phyloP scores from a whole-genome alignment of 495 filamentous ascomycete genomes.

The Hypoxylon trugodes region DNA sequence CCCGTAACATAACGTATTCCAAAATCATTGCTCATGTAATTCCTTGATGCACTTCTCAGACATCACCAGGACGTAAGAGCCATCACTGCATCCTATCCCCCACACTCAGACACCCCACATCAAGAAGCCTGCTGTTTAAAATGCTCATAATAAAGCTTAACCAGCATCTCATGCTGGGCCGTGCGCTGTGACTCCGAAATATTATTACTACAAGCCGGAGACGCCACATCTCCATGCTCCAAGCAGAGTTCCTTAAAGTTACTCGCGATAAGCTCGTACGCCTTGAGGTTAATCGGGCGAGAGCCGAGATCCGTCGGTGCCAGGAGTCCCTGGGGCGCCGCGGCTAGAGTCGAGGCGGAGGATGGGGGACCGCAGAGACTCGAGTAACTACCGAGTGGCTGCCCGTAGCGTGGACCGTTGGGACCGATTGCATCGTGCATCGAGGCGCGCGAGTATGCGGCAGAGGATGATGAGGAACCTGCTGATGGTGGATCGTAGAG shows the following conservation, averaged over 20 bases:
- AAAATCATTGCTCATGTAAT: too few species aligned
- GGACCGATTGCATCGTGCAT: slow-evolving; percentile 23
- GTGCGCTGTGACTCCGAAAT: slow-evolving; percentile 32
- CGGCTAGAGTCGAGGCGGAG: neutral
- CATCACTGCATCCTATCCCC: neutral
- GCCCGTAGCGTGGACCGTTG: slow-evolving; percentile 14
- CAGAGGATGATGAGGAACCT: slow-evolving; percentile 16
- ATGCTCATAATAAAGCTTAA: slow-evolving; percentile 33
- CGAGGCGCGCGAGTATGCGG: slow-evolving; percentile 5
- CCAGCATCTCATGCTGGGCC: slow-evolving; percentile 31
- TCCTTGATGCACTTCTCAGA: too few species aligned
- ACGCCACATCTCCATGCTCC: slow-evolving; percentile 5
- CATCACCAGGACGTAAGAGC: too few species aligned
- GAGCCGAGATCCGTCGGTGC: slow-evolving; percentile 17
- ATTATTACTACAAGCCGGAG: slow-evolving; percentile 5
- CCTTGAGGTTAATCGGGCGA: slow-evolving; percentile 25
- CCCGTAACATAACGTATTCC: too few species aligned
- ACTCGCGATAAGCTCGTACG: slow-evolving; percentile 34
- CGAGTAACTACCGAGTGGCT: slow-evolving; percentile 23
- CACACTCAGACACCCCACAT: neutral
- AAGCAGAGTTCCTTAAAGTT: slow-evolving; percentile 29
- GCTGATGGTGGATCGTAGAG: slow-evolving; percentile 27
- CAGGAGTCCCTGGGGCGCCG: neutral
- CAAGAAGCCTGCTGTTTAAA: slow-evolving; percentile 26
- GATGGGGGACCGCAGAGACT: too few species aligned